These are phyloP conservation scores for Globisporangium recalcitrans DNA, from an alignment of 352 stramenopile genomes.

Conservation along the genomic window DNA sequence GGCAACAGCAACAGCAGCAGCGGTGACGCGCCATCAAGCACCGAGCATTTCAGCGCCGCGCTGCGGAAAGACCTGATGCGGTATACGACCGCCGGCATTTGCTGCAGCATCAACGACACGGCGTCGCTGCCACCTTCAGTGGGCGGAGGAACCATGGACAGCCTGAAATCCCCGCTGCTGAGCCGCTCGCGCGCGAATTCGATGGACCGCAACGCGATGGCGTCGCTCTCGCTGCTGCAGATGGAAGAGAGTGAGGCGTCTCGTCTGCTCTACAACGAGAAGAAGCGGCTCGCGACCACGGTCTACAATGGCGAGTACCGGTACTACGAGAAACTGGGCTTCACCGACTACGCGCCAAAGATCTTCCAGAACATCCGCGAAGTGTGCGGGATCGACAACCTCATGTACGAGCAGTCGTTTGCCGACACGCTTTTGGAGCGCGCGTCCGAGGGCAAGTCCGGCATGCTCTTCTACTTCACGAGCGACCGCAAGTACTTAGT, in stretches of 20 bases:
- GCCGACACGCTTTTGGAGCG: slow-evolving; percentile 77
- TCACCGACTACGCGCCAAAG: slow-evolving; percentile 81
- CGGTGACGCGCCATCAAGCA: slow-evolving; percentile 17
- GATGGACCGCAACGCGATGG: slow-evolving; percentile 36
- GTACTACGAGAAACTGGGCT: slow-evolving; percentile 84
- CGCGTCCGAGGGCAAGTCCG: slow-evolving; percentile 80
- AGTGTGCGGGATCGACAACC: slow-evolving; percentile 70
- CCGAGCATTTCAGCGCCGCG: slow-evolving; percentile 76
- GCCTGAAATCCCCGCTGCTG: slow-evolving; percentile 37
- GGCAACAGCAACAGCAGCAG: slow-evolving; percentile 28
- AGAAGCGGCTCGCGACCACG: slow-evolving; percentile 75
- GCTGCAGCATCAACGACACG: slow-evolving; percentile 67
- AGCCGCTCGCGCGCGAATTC: slow-evolving; percentile 31
- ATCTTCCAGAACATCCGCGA: slow-evolving; percentile 83
- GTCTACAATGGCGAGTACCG: slow-evolving; percentile 81
- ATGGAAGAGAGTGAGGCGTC: slow-evolving; percentile 55
- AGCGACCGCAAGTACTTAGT: slow-evolving; percentile 82
- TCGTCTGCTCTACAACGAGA: slow-evolving; percentile 64
- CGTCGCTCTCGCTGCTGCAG: slow-evolving; percentile 47
- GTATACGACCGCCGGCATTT: slow-evolving; percentile 81
- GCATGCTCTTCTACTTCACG: slow-evolving; percentile 88
- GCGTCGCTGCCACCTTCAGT: slow-evolving; percentile 14
- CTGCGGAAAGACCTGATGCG: slow-evolving; percentile 82
- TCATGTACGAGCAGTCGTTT: slow-evolving; percentile 81
- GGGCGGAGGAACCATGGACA: slow-evolving; percentile 18